phyloP scores from a whole-genome alignment of 495 filamentous ascomycete genomes.

The Clavariopsis aquatica region DNA sequence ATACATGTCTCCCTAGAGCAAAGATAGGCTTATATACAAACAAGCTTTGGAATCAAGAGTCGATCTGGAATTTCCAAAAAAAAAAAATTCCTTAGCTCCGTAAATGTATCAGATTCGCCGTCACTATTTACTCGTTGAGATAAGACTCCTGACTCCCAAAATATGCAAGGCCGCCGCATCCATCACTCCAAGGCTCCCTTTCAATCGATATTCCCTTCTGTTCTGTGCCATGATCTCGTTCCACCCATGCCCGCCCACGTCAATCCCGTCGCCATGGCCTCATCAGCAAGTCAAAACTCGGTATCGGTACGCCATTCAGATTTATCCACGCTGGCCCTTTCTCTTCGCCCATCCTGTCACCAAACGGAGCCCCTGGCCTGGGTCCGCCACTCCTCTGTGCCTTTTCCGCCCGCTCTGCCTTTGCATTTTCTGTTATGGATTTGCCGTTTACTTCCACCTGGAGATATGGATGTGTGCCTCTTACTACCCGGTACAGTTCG shows the following conservation, averaged over 20 bases:
- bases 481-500: constrained; percentile 9
- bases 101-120: no score
- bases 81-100: no score
- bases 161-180: background rate
- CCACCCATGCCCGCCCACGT: no score
- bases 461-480: constrained; percentile 10
- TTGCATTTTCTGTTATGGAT: background rate
- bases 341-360: background rate
- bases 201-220: background rate
- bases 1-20: no score
- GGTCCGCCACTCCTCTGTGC: background rate
- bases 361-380: background rate
- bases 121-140: no score
- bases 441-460: background rate
- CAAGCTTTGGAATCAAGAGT: no score
- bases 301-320: constrained; percentile 18
- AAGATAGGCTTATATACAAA: no score
- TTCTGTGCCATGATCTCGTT: no score
- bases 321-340: background rate
- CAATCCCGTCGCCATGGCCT: background rate
- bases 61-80: no score
- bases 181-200: background rate
- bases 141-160: no score
- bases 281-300: constrained; percentile 21
- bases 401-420: background rate